Base-by-base conservation (phyloP, 2,329 filamentous ascomycete genomes). In the Aureobasidium musti region DNA sequence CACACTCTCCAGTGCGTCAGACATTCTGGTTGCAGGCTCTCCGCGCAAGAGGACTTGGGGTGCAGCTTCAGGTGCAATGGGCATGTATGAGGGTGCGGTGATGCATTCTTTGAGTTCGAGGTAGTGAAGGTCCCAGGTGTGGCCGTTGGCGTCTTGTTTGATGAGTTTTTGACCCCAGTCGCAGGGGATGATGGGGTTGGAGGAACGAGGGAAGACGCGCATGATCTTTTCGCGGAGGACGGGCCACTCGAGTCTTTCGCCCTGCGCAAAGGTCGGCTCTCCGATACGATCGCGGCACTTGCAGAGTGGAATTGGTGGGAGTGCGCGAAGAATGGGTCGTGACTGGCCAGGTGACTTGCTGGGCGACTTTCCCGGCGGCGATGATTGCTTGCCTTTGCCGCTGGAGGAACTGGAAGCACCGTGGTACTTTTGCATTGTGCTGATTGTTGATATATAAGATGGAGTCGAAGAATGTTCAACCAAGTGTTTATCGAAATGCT, bases 241-340 rank as follows among this genome's bases (percentile, higher is more conserved):
- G 7, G 53, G 53, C 53, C 53, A 56, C 14, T 56, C 53, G n/a
- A 56, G 33, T 26, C 35, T 56, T 13, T 56, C 53, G 8, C 53
- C 35, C n/a, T 37, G 33, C 19, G 21, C 35, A 26, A 56, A 39
- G 10, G 53, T 56, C 6, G 21, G 11, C 10, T 30, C 35, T 26
- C 28, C 33, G 1, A 56, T 35, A 39, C 35, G 21, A 11, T 56
- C 53, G 21, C 53, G 33, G 21, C 53, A 56, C 35, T 39, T 39
- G 35, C 53, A 56, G 33, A 56, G 53, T 19, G 30, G 28, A 6
- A 56, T 56, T 17, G 53, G 53, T 39, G 35, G 53, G 5, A 56
- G 53, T 10, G 3, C 19, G 35, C 53, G 53, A 37, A 5, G 17
- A 21, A 56, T 56, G 2, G 53, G 33, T 21, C 23, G 45, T 7